Evolutionary conservation across 306 rosid genomes (phyloP), one percentile per base, ranked within the genome.

Genomic region (Fragaria vesca): DNA sequence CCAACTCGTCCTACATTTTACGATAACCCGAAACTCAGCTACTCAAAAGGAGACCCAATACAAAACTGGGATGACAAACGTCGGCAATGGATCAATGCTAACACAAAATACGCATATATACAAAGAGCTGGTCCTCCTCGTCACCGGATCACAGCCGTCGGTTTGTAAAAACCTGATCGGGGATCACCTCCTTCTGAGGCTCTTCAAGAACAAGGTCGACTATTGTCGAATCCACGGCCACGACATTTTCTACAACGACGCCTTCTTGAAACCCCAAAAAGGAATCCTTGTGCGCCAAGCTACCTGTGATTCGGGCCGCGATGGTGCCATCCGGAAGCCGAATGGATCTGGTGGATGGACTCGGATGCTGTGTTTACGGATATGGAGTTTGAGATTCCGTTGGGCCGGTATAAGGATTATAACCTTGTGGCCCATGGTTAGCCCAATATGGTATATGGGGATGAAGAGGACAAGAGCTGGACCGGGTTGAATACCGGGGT

Each of bases 291-390:
- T 88, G 90, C 91, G 91, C 86, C 76, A 81, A 85, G 79, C 21
- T 79, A 0, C 89, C 86, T 0, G 48, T 75, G 0, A 42, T 87
- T 2, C 86, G 82, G 20, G 81, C 87, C 12, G 52, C 83, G 2
- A 83, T 81, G 88, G 4, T 87, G 54, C 78, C 91, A 87, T 24
- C 89, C 89, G 0, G 91, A 85, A 1, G 75, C 30, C 0, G 86
- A 90, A 52, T 90, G 88, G 90, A 81, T 83, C 50, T 87, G 86
- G 86, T 90, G 93, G 89, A 50, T 89, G 26, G 93, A 89, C 47
- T 72, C 79, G 0, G 88, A 89, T 13, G 86, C 89, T 0, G n/a
- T 73, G 17, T 80, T 83, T 71, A 89, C 81, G 3, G 85, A 85
- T 76, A 86, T 86, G 84, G 89, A 82, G 66, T 89, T 68, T 48